Evolutionary conservation across 441 rosid genomes (phyloP), one percentile per base, ranked within the genome.

Genomic region (Rhodomyrtus psidioides): DNA sequence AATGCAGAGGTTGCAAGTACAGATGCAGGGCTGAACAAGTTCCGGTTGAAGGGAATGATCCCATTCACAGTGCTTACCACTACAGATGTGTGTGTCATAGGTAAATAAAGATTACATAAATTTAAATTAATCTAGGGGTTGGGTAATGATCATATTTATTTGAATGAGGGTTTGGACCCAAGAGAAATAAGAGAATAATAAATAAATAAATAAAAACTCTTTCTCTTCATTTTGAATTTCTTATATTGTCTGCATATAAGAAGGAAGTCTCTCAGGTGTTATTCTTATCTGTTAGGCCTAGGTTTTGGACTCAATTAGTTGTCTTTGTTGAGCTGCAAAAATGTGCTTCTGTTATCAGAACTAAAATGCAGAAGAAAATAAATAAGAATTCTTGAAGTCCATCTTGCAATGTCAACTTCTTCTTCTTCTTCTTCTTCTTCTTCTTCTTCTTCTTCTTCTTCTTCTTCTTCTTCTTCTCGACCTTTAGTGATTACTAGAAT

Each of bases 21-120:
- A 94, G 90, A 89, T 97, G 98, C 87, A 94, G 96, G 89, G 98
- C 97, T n/a, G 97, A 97, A 88, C 97, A 95, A 93, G 98, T 97
- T 82, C 99, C 98, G 0, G 98, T 97, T 3, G 98, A 97, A 91
- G 98, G 98, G 58, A 95, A 97, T 83, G 98, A 97, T 90, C 98
- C 99, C 54, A 92, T 94, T 55, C 93, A 96, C 81, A 96, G 98
- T 91, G 91, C 99, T 9, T 97, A 95, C 89, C 98, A 91, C 86
- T 97, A 96, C 92, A 94, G 92, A 92, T 97, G 98, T 93, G 94
- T 96, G 82, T 97, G 99, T 86, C 98, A 95, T 88, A 90, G 97
- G 93, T 91, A 91, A 91, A 53, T 54, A 54, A 53, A 9, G 8
- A 53, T 19, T 91, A 51, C 70, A 76, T 24, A 85, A 53, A 16